Percentiles rank a stretch among this genome's conserved stretches.
phyloP scores from a whole-genome alignment of 352 stramenopile species.

The Phytophthora parvispora region DNA sequence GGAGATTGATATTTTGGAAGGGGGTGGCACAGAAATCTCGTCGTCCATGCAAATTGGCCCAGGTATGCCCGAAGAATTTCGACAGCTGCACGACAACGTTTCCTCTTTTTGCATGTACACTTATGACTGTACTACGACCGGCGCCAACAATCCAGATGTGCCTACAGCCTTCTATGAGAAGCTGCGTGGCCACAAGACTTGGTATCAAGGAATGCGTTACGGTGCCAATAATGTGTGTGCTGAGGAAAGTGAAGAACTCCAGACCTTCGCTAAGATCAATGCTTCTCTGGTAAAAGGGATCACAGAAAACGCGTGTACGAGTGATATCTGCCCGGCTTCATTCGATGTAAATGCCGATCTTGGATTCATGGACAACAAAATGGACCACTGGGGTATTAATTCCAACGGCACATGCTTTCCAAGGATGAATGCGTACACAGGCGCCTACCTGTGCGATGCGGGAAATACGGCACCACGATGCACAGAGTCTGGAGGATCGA shows the following conservation, averaged over 20 bases:
- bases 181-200: slow-evolving; percentile 31
- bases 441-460: slow-evolving; percentile 55
- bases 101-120: slow-evolving; percentile 9
- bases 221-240: slow-evolving; percentile 63
- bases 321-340: slow-evolving; percentile 46
- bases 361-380: slow-evolving; percentile 26
- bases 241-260: slow-evolving; percentile 6
- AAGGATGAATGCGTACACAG: slow-evolving; percentile 62
- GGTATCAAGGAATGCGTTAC: slow-evolving; percentile 73
- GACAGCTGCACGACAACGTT: slow-evolving; percentile 31
- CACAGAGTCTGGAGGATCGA: slow-evolving; percentile 33
- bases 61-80: slow-evolving; percentile 65
- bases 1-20: slow-evolving; percentile 40
- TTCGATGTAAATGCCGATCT: slow-evolving; percentile 56
- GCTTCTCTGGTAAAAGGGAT: slow-evolving; percentile 41
- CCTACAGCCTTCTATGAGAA: slow-evolving; percentile 42
- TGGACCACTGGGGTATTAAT: slow-evolving; percentile 43
- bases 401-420: slow-evolving; percentile 65
- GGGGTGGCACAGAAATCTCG: slow-evolving; percentile 18
- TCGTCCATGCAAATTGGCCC: slow-evolving; percentile 67
- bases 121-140: slow-evolving; percentile 30
- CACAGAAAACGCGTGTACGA: slow-evolving; percentile 52
- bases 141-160: slow-evolving; percentile 52
- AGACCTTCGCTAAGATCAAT: slow-evolving; percentile 32
- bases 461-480: slow-evolving; percentile 41